Conservation (phyloP, 768 basidiomycete genomes). For the Lactarius hatsudake region DNA sequence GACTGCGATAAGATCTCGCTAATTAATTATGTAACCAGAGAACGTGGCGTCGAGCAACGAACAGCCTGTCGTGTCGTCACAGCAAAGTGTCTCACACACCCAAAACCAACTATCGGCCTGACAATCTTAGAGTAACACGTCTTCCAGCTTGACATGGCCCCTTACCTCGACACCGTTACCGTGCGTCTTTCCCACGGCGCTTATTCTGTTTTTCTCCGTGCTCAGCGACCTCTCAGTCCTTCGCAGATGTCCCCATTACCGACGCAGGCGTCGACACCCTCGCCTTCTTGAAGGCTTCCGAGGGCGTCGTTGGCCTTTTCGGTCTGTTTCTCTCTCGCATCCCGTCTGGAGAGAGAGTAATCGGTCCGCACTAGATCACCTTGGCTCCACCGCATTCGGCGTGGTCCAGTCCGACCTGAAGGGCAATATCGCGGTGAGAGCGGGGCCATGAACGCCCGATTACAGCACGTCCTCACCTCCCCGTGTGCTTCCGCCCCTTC, state of each 20-base stretch:
- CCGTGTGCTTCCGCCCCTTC: background rate
- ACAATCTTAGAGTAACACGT: conserved; percentile 24
- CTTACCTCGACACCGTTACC: conserved; percentile 70
- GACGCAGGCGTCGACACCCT: conserved; percentile 86
- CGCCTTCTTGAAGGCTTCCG: conserved; percentile 82
- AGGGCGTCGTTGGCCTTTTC: conserved; percentile 87
- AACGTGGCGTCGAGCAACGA: background rate
- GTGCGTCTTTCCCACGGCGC: conserved; percentile 36
- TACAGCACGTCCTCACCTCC: conserved; percentile 10
- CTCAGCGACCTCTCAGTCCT: conserved; percentile 58
- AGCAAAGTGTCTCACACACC: background rate
- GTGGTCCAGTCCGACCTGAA: conserved; percentile 84
- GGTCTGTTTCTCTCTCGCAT: conserved; percentile 48
- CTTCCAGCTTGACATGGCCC: conserved; percentile 51
- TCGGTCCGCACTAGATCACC: conserved; percentile 54
- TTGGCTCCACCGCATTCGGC: conserved; percentile 80
- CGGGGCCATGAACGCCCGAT: background rate
- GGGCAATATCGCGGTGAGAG: conserved; percentile 83
- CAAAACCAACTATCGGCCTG: conserved; percentile 6
- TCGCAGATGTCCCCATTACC: conserved; percentile 83
- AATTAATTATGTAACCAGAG: conserved; percentile 20
- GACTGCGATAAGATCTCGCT: conserved; percentile 24
- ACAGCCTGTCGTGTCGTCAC: background rate
- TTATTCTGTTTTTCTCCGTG: background rate
- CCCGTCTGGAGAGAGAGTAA: background rate